Percentiles rank a stretch among this genome's conserved stretches.
Evolutionary conservation across 2,329 filamentous ascomycete species (phyloP).

Genomic region (Catunica adiposa): DNA sequence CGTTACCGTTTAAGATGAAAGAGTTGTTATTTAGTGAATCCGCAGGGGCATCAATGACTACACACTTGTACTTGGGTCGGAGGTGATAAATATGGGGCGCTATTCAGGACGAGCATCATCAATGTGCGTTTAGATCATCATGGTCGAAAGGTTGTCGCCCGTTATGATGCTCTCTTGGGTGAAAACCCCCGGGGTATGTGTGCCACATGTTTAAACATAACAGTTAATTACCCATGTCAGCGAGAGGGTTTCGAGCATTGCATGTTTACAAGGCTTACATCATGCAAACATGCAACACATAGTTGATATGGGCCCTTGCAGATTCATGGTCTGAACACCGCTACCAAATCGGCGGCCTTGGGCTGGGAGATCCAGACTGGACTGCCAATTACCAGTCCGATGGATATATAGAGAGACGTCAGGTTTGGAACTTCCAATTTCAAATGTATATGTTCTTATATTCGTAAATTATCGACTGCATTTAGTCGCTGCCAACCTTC

Average conservation of each 20-base stretch:
- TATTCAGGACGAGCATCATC: too few relatives aligned
- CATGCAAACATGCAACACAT: slow-evolving; percentile 1
- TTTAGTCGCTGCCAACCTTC: slow-evolving; percentile 27
- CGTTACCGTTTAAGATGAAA: neutral
- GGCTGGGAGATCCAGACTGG: too few relatives aligned
- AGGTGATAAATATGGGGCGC: too few relatives aligned
- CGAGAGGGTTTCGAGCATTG: neutral
- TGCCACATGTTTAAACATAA: neutral
- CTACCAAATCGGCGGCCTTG: neutral
- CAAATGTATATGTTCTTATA: neutral
- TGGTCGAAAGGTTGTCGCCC: too few relatives aligned
- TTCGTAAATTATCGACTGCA: neutral
- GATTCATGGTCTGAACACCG: neutral
- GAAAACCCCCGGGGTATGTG: neutral
- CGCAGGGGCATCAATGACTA: neutral
- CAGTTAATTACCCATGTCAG: neutral
- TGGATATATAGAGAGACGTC: too few relatives aligned
- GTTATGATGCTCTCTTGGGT: neutral
- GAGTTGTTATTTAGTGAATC: neutral
- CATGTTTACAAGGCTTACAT: neutral
- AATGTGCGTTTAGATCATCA: too few relatives aligned
- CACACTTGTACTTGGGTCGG: too few relatives aligned
- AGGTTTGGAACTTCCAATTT: too few relatives aligned
- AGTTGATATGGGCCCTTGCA: too few relatives aligned
- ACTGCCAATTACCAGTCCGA: too few relatives aligned